phyloP scores from a whole-genome alignment of 495 filamentous ascomycete species.

The Amniculicola lignicola region DNA sequence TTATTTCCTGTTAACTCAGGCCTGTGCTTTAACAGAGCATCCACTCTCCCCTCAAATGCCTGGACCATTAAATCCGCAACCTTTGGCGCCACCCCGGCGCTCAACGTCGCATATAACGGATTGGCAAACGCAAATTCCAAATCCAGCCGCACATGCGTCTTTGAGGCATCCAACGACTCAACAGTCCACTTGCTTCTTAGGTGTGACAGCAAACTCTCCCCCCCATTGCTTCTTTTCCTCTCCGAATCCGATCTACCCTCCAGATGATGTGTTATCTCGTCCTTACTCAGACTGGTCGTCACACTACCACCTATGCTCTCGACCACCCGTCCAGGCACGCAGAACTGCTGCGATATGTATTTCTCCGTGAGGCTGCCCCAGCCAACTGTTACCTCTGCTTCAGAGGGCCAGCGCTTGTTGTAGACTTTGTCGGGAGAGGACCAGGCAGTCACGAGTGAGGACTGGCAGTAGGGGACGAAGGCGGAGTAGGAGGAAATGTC shows the following conservation, averaged over 20 bases:
- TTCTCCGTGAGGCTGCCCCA: slow-evolving; percentile 78
- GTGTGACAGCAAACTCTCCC: slow-evolving; percentile 62
- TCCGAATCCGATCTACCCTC: slow-evolving; percentile 1
- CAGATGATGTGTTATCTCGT: slow-evolving; percentile 42
- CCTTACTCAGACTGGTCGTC: slow-evolving; percentile 41
- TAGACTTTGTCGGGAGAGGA: slow-evolving; percentile 47
- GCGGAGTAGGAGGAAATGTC: slow-evolving; percentile 74
- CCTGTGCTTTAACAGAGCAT: slow-evolving; percentile 44
- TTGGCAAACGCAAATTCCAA: slow-evolving; percentile 82
- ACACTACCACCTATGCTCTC: slow-evolving; percentile 68
- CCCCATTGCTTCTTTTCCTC: background rate
- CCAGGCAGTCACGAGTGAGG: slow-evolving; percentile 63
- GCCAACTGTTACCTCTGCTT: slow-evolving; percentile 77
- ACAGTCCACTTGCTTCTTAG: slow-evolving; percentile 77
- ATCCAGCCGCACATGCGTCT: slow-evolving; percentile 69
- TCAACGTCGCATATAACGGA: slow-evolving; percentile 75
- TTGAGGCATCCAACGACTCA: slow-evolving; percentile 45
- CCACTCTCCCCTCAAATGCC: slow-evolving; percentile 83
- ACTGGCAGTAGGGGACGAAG: slow-evolving; percentile 84
- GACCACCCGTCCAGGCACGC: slow-evolving; percentile 63
- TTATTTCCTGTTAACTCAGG: too few relatives aligned
- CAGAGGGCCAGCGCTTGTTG: slow-evolving; percentile 59
- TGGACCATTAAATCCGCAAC: slow-evolving; percentile 85
- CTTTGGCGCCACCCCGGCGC: slow-evolving; percentile 73
- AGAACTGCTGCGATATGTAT: slow-evolving; percentile 73